A percentile compares a stretch with the other conserved stretches of the same genome.
Evolutionary conservation across 2,329 filamentous ascomycete species (phyloP).

Genomic region (Monilinia laxa): DNA sequence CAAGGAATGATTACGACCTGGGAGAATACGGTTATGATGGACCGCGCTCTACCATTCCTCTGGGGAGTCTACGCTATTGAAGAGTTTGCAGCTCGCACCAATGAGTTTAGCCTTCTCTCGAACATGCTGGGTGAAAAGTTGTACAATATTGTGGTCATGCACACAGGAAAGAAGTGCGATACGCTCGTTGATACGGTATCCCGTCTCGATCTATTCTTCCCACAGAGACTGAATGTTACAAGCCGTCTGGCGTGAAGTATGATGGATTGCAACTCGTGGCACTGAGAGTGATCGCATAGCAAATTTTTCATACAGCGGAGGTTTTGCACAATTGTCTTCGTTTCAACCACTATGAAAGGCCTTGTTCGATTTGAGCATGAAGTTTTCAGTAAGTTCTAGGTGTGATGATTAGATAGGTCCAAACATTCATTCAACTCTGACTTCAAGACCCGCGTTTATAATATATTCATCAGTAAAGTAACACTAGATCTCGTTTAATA

Average conservation of each 20-base stretch:
- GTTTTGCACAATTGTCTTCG: not conserved
- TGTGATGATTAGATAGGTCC: not conserved
- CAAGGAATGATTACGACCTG: not conserved
- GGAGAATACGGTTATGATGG: not conserved
- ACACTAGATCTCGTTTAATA: slow-evolving; percentile 31
- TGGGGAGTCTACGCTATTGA: not conserved
- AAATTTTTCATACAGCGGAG: not conserved
- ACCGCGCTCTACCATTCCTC: not conserved
- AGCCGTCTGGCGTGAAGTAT: not conserved
- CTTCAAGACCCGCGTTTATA: not conserved
- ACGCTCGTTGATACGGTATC: not conserved
- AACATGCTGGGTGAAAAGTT: not conserved
- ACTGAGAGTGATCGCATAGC: not conserved
- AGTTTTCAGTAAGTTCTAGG: not conserved
- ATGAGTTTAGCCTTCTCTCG: rapidly evolving
- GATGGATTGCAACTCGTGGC: not conserved
- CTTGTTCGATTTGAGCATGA: not conserved
- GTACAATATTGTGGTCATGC: rapidly evolving
- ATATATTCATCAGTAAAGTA: not conserved
- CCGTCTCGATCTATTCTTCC: not conserved
- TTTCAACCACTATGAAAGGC: not conserved
- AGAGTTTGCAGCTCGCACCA: not conserved
- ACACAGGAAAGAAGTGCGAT: not conserved
- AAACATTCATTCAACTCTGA: not conserved
- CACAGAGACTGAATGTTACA: not conserved